Conservation (phyloP, 768 basidiomycete genomes). For the Strobilomyces confusus region DNA sequence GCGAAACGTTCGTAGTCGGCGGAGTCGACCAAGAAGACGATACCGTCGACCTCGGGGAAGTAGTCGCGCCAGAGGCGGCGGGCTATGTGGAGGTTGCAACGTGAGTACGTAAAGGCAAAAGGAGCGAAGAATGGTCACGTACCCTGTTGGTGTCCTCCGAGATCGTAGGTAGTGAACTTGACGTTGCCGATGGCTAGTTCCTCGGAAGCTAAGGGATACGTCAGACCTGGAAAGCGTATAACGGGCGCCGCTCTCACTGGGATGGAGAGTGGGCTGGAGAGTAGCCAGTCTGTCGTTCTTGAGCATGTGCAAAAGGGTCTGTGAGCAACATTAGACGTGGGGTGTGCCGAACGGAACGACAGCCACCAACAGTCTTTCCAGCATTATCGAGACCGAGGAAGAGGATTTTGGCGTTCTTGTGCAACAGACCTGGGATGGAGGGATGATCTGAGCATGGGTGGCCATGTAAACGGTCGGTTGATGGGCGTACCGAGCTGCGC, state of each 20-base stretch:
- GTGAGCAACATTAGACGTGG: slow-evolving; percentile 5
- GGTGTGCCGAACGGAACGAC: neutral
- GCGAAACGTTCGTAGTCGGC: slow-evolving; percentile 95
- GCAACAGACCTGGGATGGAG: slow-evolving; percentile 61
- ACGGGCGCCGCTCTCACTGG: slow-evolving; percentile 57
- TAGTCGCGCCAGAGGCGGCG: slow-evolving; percentile 99
- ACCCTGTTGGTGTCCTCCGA: slow-evolving; percentile 98
- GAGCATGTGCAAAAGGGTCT: slow-evolving; percentile 98
- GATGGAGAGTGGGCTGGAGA: slow-evolving; percentile 96
- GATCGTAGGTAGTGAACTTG: slow-evolving; percentile 98
- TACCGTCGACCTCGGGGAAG: slow-evolving; percentile 99
- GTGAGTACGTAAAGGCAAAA: neutral
- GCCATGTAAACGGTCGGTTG: neutral
- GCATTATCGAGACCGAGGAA: slow-evolving; percentile 99
- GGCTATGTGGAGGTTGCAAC: slow-evolving; percentile 40
- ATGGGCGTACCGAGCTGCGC: slow-evolving; percentile 75
- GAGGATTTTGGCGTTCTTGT: slow-evolving; percentile 99
- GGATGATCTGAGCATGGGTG: neutral
- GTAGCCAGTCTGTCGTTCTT: slow-evolving; percentile 99
- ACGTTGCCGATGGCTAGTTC: slow-evolving; percentile 98
- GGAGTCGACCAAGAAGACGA: slow-evolving; percentile 96
- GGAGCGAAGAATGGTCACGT: slow-evolving; percentile 12
- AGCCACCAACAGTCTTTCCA: slow-evolving; percentile 83
- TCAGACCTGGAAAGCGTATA: slow-evolving; percentile 1
- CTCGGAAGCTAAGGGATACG: slow-evolving; percentile 73